Evolutionary conservation across 2,329 filamentous ascomycete species (phyloP).

Genomic region (Penicillium sclerotigenum): DNA sequence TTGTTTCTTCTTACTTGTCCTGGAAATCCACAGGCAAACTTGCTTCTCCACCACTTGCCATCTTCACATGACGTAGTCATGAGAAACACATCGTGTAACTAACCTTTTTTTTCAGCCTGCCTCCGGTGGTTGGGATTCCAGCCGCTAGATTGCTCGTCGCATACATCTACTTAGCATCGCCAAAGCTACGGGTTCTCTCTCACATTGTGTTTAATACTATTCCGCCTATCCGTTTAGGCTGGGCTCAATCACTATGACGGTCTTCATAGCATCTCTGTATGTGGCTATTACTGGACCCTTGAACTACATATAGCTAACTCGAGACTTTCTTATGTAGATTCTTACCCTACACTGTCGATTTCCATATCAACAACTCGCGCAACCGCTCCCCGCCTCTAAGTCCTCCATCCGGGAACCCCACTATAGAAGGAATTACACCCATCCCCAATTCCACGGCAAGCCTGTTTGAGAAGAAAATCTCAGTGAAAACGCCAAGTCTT

Average conservation of each 20-base stretch:
- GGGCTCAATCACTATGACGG: conserved; percentile 49
- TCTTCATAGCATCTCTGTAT: conserved; percentile 60
- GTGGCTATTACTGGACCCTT: conserved; percentile 24
- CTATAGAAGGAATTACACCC: conserved; percentile 28
- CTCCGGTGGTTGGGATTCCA: background rate
- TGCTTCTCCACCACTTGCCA: conserved; percentile 2
- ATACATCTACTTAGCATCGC: background rate
- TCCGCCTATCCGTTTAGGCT: conserved; percentile 5
- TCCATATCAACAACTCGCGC: conserved; percentile 57
- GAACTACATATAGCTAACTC: conserved; percentile 7
- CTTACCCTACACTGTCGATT: conserved; percentile 87
- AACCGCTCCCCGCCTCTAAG: conserved; percentile 44
- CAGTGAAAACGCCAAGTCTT: conserved; percentile 23
- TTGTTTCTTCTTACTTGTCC: background rate
- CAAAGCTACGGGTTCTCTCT: background rate
- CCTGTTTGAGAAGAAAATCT: conserved; percentile 34
- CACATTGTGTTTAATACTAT: conserved; percentile 3
- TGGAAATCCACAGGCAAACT: conserved; percentile 1
- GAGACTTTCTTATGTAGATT: conserved; percentile 57
- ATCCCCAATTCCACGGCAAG: conserved; percentile 29
- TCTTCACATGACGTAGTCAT: conserved; percentile 38
- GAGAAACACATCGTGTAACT: conserved; percentile 23
- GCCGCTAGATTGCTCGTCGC: background rate
- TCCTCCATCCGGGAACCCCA: conserved; percentile 24
- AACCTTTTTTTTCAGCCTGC: conserved; percentile 11